phyloP scores from a whole-genome alignment of 1,284 basidiomycete species.

The Chalciporus piperatoides region DNA sequence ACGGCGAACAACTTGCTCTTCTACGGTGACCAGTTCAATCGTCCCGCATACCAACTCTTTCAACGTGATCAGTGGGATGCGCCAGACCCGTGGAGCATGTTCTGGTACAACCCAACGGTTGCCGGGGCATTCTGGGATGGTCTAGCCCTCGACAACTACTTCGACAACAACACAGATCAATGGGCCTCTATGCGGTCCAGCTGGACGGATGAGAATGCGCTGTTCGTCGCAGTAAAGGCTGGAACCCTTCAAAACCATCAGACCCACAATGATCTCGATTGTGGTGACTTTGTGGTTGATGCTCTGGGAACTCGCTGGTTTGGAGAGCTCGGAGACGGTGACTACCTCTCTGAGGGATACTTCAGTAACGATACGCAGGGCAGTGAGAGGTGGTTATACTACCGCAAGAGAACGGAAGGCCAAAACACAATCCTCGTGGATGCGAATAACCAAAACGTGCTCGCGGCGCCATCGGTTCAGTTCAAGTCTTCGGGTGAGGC shows the following conservation, averaged over 20 bases:
- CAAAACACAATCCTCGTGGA: constrained; percentile 92
- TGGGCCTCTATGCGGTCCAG: constrained; percentile 92
- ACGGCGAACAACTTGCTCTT: constrained; percentile 75
- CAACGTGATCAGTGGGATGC: constrained; percentile 92
- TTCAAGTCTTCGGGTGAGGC: constrained; percentile 58
- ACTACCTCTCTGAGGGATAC: constrained; percentile 74
- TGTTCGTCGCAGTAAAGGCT: constrained; percentile 88
- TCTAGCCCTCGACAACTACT: constrained; percentile 78
- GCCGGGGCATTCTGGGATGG: constrained; percentile 92
- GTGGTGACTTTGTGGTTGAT: constrained; percentile 93
- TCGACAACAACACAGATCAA: constrained; percentile 63
- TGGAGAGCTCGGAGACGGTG: constrained; percentile 88
- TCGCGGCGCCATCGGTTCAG: constrained; percentile 58
- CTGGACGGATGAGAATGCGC: constrained; percentile 86
- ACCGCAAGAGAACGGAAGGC: constrained; percentile 94
- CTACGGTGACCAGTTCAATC: constrained; percentile 64
- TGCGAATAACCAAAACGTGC: constrained; percentile 78
- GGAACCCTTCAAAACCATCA: constrained; percentile 77
- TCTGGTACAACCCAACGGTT: constrained; percentile 90
- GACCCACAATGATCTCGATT: constrained; percentile 92
- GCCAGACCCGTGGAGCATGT: constrained; percentile 92
- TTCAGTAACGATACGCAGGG: constrained; percentile 69
- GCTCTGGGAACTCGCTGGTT: constrained; percentile 94
- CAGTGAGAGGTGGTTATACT: constrained; percentile 82
- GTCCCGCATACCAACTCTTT: constrained; percentile 78